A percentile compares a stretch with the other conserved stretches of the same genome.
Evolutionary conservation across 805 yeast genomes (phyloP).

Genomic region (Spathaspora girioi): DNA sequence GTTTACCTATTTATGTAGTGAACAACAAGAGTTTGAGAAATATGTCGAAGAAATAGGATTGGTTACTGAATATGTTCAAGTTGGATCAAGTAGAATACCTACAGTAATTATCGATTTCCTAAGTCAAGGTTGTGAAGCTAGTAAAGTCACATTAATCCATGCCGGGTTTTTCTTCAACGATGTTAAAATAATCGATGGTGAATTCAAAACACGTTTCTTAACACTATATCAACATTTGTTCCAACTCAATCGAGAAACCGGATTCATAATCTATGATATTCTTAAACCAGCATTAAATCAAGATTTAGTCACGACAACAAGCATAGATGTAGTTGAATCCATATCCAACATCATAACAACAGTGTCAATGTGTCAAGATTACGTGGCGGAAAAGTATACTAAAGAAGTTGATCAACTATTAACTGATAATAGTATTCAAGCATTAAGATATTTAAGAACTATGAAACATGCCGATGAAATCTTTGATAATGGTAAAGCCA

Average conservation of each 20-base stretch:
- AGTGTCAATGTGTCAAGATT: conserved; percentile 14
- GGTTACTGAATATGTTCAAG: conserved; percentile 9
- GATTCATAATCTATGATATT: conserved; percentile 28
- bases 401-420: conserved; percentile 16
- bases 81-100: conserved; percentile 22
- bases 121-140: conserved; percentile 12
- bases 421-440: conserved; percentile 9
- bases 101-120: conserved; percentile 23
- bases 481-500: conserved; percentile 7
- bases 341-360: conserved; percentile 24
- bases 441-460: conserved; percentile 9
- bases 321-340: conserved; percentile 22
- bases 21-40: conserved; percentile 20
- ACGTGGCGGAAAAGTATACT: conserved; percentile 12
- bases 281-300: conserved; percentile 23
- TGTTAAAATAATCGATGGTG: conserved; percentile 24
- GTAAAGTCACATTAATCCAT: conserved; percentile 22
- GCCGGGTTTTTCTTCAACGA: conserved; percentile 27
- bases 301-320: conserved; percentile 23
- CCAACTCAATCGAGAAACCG: conserved; percentile 14
- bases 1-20: conserved; percentile 28
- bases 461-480: conserved; percentile 8
- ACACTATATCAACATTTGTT: conserved; percentile 25
- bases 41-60: conserved; percentile 20
- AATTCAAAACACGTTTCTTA: conserved; percentile 27